phyloP scores from a whole-genome alignment of 2,329 filamentous ascomycete species.

The Ophiobolus disseminans region DNA sequence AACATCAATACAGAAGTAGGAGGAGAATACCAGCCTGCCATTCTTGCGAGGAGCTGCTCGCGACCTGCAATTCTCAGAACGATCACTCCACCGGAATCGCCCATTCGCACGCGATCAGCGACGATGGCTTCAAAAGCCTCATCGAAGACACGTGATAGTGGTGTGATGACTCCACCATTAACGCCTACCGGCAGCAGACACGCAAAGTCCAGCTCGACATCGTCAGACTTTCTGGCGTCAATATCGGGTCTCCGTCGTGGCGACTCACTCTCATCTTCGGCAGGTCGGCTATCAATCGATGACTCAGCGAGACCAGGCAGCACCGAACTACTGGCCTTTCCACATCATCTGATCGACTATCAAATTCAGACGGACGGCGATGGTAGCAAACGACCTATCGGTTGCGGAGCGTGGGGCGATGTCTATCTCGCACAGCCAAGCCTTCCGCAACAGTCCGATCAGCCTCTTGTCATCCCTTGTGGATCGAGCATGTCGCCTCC shows the following conservation, averaged over 20 bases:
- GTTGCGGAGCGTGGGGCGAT: constrained; percentile 47
- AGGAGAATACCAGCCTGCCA: constrained; percentile 11
- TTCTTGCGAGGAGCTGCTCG: constrained; percentile 8
- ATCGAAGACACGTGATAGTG: constrained; percentile 22
- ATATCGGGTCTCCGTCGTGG: constrained; percentile 28
- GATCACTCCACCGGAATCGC: constrained; percentile 38
- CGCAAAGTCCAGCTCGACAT: constrained; percentile 26
- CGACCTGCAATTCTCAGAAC: constrained; percentile 10
- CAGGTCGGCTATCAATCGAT: constrained; percentile 20
- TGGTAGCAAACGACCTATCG: constrained; percentile 37
- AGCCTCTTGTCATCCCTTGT: constrained; percentile 1
- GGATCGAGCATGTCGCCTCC: constrained; percentile 32
- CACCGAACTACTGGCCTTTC: constrained; percentile 33
- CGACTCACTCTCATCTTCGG: constrained; percentile 26
- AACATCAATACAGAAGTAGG: constrained; percentile 11
- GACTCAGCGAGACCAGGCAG: constrained; percentile 26
- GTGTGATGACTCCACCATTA: constrained; percentile 35
- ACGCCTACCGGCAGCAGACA: constrained; percentile 36
- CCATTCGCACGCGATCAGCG: constrained; percentile 21
- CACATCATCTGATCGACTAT: constrained; percentile 35
- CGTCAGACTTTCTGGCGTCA: constrained; percentile 24
- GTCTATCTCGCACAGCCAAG: constrained; percentile 43
- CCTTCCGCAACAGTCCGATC: constrained; percentile 18
- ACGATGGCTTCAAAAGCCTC: constrained; percentile 23
- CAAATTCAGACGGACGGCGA: constrained; percentile 29